Evolutionary conservation across 345 rosid genomes (phyloP).

Genomic region (Luvunga scandens): DNA sequence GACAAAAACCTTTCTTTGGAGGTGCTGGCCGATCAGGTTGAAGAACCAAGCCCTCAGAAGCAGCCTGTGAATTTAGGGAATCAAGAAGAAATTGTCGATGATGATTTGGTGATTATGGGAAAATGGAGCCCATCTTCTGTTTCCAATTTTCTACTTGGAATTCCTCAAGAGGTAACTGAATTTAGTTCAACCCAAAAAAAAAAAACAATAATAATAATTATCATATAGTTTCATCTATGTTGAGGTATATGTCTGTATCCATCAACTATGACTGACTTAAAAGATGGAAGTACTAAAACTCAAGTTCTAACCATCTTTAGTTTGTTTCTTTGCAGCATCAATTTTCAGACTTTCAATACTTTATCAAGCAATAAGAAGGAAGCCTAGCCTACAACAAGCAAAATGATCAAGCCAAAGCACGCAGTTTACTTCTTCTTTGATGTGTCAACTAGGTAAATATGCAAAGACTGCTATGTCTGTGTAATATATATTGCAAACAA

Average conservation of each 20-base stretch:
- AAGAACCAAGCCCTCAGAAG: constrained; percentile 11
- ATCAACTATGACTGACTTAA: background rate
- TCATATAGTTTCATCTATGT: background rate
- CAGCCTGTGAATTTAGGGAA: constrained; percentile 4
- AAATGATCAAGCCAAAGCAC: constrained; percentile 8
- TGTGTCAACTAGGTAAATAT: background rate
- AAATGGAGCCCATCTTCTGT: constrained; percentile 35
- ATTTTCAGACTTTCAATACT: constrained; percentile 26
- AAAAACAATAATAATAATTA: no score
- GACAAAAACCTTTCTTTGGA: constrained; percentile 5
- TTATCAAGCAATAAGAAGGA: constrained; percentile 29
- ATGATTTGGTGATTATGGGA: constrained; percentile 17
- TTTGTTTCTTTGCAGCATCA: constrained; percentile 32
- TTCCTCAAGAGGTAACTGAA: constrained; percentile 33
- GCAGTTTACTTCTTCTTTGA: background rate
- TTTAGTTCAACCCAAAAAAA: background rate
- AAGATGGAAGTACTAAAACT: background rate
- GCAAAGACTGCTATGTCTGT: background rate
- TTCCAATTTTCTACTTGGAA: constrained; percentile 26
- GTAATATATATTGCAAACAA: background rate
- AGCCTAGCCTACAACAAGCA: constrained; percentile 9
- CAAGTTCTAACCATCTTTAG: background rate
- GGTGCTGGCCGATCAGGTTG: constrained; percentile 1
- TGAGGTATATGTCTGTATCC: background rate
- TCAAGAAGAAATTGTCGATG: constrained; percentile 23